Evolutionary conservation across 192 early-diverging fungal genomes (phyloP).

Genomic region (Thamnidium elegans): DNA sequence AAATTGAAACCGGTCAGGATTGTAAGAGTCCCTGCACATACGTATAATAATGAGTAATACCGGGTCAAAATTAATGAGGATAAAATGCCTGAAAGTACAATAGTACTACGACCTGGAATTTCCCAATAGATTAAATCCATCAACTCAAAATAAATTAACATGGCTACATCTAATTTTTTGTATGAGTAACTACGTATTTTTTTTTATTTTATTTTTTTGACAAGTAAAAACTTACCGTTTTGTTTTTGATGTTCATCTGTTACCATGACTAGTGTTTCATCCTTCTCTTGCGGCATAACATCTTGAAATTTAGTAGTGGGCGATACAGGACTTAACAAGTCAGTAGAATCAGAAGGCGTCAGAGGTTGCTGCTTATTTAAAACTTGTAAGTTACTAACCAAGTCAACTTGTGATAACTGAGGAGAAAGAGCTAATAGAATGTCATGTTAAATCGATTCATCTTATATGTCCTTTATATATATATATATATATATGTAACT

Average conservation of each 20-base stretch:
- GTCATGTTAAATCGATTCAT: too few species aligned
- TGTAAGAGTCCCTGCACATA: conserved; percentile 23
- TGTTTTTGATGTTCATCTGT: background rate
- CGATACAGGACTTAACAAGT: too few species aligned
- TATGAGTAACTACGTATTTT: background rate
- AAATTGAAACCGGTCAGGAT: conserved; percentile 34
- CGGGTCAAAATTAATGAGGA: conserved; percentile 27
- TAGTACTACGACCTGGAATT: conserved; percentile 22
- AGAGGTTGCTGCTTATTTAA: background rate
- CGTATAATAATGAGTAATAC: conserved; percentile 29
- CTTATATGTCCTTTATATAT: too few species aligned
- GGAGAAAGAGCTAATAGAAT: conserved; percentile 3
- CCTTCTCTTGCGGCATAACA: too few species aligned
- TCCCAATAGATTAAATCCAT: conserved; percentile 30
- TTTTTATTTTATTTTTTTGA: too few species aligned
- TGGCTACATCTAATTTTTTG: conserved; percentile 1
- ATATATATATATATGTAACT: too few species aligned
- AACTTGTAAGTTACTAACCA: background rate
- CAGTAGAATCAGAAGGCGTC: too few species aligned
- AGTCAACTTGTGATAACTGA: conserved; percentile 13
- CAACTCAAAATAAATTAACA: background rate
- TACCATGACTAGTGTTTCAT: too few species aligned
- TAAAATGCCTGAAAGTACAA: conserved; percentile 15
- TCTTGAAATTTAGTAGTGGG: too few species aligned
- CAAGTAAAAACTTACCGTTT: background rate